These are phyloP conservation scores for Erysimum pusillum DNA, from an alignment of 441 rosid species.

Conservation along the genomic window DNA sequence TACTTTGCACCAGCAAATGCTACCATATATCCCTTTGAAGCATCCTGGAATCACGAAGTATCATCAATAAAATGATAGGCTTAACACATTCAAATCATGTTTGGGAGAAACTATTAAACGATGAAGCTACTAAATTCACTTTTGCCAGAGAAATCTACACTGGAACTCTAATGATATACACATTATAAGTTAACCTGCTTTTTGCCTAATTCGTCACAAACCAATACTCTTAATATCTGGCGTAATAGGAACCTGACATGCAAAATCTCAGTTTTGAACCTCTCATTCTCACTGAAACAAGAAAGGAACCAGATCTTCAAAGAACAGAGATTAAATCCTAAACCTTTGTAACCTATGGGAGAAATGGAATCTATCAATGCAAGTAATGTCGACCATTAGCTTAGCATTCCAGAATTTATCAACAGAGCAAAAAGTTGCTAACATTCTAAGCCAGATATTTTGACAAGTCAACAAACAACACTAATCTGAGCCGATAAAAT, in stretches of 20 bases:
- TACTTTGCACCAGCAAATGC: conserved; percentile 95
- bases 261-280: conserved; percentile 19
- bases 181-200: neutral
- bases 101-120: conserved; percentile 3
- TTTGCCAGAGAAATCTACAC: conserved; percentile 1
- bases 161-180: neutral
- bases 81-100: conserved; percentile 21
- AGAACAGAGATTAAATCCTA: conserved; percentile 9
- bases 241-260: neutral
- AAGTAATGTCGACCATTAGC: conserved; percentile 7
- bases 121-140: conserved; percentile 12
- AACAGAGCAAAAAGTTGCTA: conserved; percentile 7
- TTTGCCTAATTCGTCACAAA: neutral
- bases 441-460: conserved; percentile 4
- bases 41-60: conserved; percentile 53
- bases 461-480: conserved; percentile 38
- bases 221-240: neutral
- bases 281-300: conserved; percentile 11
- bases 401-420: conserved; percentile 13
- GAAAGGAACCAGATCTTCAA: neutral
- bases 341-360: neutral
- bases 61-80: neutral
- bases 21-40: conserved; percentile 85
- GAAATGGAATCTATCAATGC: conserved; percentile 6
- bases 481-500: conserved; percentile 21